phyloP scores from a whole-genome alignment of 2,329 filamentous ascomycete genomes.

The Pseudohalonectria lignicola region DNA sequence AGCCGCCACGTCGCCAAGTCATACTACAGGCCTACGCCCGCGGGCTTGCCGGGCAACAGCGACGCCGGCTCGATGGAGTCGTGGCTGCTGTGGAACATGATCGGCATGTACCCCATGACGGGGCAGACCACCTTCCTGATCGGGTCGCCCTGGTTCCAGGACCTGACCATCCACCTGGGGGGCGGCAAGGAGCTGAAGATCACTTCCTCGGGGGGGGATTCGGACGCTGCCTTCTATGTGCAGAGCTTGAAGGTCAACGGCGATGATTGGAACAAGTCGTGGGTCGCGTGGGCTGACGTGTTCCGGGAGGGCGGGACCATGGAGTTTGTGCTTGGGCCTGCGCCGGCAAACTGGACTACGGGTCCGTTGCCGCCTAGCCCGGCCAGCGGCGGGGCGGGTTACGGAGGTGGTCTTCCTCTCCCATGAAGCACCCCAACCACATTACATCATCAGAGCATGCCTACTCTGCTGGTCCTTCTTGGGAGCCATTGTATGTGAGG shows the following conservation, averaged over 20 bases:
- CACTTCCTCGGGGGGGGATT: constrained; percentile 37
- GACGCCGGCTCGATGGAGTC: constrained; percentile 66
- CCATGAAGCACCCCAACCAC: no score
- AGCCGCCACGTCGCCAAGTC: constrained; percentile 47
- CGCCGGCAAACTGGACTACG: constrained; percentile 45
- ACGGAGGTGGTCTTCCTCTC: no score
- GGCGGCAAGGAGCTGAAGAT: constrained; percentile 41
- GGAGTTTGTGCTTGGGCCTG: constrained; percentile 49
- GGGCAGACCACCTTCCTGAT: constrained; percentile 61
- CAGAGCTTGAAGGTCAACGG: constrained; percentile 59
- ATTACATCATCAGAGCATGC: no score
- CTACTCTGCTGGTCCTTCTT: no score
- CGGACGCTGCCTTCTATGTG: constrained; percentile 39
- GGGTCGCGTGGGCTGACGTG: constrained; percentile 56
- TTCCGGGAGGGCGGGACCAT: constrained; percentile 52
- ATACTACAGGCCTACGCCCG: constrained; percentile 43
- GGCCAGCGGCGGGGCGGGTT: not conserved
- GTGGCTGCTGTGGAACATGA: constrained; percentile 58
- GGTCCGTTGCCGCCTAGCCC: constrained; percentile 41
- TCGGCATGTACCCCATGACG: constrained; percentile 57
- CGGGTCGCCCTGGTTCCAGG: constrained; percentile 50
- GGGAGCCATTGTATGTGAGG: no score
- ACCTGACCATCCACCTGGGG: constrained; percentile 48
- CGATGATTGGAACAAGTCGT: constrained; percentile 47
- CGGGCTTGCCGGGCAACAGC: constrained; percentile 57